These are phyloP conservation scores for Chiua sp. DNA, from an alignment of 1,284 basidiomycete genomes.

Conservation along the genomic window DNA sequence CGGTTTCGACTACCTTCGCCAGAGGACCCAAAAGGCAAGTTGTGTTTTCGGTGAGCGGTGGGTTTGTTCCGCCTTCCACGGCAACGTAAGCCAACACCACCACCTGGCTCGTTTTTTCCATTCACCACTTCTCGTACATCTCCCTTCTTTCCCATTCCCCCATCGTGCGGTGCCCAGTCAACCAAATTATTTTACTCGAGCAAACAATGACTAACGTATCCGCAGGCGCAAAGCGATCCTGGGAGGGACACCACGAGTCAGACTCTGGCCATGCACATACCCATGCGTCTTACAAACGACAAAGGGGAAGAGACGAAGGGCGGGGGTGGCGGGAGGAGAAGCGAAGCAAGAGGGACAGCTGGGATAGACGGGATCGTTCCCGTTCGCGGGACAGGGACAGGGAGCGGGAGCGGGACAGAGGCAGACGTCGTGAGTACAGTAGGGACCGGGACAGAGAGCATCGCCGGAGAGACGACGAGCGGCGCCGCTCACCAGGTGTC, in stretches of 20 bases:
- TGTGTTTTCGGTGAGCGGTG: not conserved
- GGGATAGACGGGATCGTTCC: too few relatives aligned
- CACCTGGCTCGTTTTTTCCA: not conserved
- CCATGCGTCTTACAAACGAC: constrained; percentile 53
- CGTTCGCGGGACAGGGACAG: constrained; percentile 8
- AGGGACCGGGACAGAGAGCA: constrained; percentile 41
- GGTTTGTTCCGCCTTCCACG: not conserved
- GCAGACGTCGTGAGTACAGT: constrained; percentile 39
- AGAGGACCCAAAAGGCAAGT: constrained; percentile 13
- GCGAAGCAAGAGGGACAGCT: too few relatives aligned
- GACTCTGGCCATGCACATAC: too few relatives aligned
- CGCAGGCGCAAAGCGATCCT: constrained; percentile 82
- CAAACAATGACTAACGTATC: constrained; percentile 77
- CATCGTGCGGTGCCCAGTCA: constrained; percentile 86
- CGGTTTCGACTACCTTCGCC: too few relatives aligned
- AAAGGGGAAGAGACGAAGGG: constrained; percentile 58
- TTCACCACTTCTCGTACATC: not conserved
- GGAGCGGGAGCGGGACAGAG: too few relatives aligned
- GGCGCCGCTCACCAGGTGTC: constrained; percentile 26
- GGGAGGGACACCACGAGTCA: constrained; percentile 67
- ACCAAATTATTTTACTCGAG: constrained; percentile 52
- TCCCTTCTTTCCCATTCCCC: constrained; percentile 22
- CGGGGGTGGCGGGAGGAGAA: constrained; percentile 56
- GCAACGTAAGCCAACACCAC: not conserved
- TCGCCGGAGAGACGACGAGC: constrained; percentile 37